Base-by-base conservation (phyloP, 768 basidiomycete genomes). In the Boletus subparvulus region DNA sequence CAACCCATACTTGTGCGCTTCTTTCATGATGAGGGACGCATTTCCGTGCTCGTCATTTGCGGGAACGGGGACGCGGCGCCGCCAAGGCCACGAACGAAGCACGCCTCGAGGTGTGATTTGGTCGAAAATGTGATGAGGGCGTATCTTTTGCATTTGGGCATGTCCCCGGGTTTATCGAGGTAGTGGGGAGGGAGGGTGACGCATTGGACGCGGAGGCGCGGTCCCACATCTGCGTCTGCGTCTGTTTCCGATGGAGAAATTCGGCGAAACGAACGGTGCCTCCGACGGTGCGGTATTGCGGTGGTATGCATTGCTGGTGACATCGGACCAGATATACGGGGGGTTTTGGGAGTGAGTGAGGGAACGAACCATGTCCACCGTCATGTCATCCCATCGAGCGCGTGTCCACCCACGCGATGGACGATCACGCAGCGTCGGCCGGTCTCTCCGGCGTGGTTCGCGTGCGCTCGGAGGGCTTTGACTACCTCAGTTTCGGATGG, bases 101-200 rank as follows among this genome's bases (percentile, higher is more conserved):
- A 92, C 58, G 66, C 56, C 9, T 78, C 69, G 3, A 72, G 76
- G 26, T 83, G 78, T 2, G 73, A 68, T 1, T 65, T 36, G 6
- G 70, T 55, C 2, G 75, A 69, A 43, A 92, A 73, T 0, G 83
- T 83, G 52, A 92, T 73, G 30, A 93, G 80, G 0, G 89, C 89
- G 59, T 92, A 92, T 2, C 88, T 87, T 74, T 87, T 92, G 69
- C 80, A 86, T 52, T 78, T 80, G 28, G 28, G 28, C 7, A 9
- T 9, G 7, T 30, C 6, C 28, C 72, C 81, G 13, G 81, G 78
- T 50, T 77, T 77, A 65, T 89, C 87, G 47, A 81, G 76, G 2
- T 21, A 21, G 21, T 21, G 21, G 21, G 21, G 2, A 30, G 28
- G 28, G 28, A 30, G 28, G 64, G 70, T 59, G 42, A 93, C 74